Base-by-base conservation (phyloP, 306 rosid genomes). In the Corylus americana region DNA sequence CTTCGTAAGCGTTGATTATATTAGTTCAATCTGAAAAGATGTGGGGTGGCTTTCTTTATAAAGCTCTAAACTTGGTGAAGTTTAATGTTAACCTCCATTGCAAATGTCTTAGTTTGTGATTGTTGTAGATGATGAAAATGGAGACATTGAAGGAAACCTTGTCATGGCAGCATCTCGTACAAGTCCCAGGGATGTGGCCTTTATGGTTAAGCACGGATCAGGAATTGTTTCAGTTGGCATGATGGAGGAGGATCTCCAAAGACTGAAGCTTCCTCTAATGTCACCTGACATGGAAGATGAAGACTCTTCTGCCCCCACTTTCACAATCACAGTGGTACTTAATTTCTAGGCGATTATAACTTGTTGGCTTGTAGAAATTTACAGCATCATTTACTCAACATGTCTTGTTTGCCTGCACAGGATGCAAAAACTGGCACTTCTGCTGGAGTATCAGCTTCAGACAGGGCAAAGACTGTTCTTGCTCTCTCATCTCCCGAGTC, bases 111-210 rank as follows among this genome's bases (percentile, higher is more conserved):
- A 94, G 98, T 89, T 90, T 89, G 94, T 90, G 85, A 86, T 92
- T 64, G 92, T 92, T n/a, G 92, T 94, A 74, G 98, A 92, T 77
- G 97, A 90, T 84, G 97, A 94, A 83, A 92, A 79, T 73, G 87
- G 77, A 4, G 82, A 87, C 13, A 16, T 85, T 22, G 94, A 94
- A 88, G 98, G 98, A 71, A 92, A 94, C 82, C 87, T 92, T 48
- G 69, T 89, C 27, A 87, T 86, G 96, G 91, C 93, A 13, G 97
- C 98, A 13, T 87, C 90, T 72, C 87, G 82, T 16, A 81, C 89
- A 49, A 88, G 82, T 86, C 81, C 87, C 1, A 77, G 78, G 64
- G 79, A 88, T 39, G 25, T 89, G 11, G 91, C 94, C n/a, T 90
- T 89, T 77, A 87, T 94, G 92, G 80, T 92, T 42, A 91, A 77